These are phyloP conservation scores for Scutellaria minor DNA, from an alignment of 257 asterid species.

Conservation along the genomic window DNA sequence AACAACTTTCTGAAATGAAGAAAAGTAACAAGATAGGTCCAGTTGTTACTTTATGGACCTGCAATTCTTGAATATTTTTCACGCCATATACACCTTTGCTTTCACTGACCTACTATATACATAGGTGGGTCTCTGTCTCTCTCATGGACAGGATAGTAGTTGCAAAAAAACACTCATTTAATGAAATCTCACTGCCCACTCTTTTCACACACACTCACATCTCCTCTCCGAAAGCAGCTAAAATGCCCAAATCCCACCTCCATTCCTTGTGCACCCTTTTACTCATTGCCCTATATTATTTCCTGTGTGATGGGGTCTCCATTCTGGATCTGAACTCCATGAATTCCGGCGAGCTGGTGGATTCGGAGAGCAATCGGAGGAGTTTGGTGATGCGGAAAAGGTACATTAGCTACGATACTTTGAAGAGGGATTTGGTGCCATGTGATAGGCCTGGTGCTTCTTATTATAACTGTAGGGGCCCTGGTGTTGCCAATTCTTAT, in stretches of 20 bases:
- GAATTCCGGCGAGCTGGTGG: conserved; percentile 46
- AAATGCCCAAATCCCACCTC: conserved; percentile 48
- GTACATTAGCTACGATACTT: conserved; percentile 72
- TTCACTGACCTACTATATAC: not conserved
- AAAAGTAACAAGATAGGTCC: conserved; percentile 9
- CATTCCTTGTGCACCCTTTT: conserved; percentile 35
- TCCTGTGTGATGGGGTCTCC: conserved; percentile 47
- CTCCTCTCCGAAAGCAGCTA: conserved; percentile 17
- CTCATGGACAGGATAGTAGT: conserved; percentile 39
- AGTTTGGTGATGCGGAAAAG: conserved; percentile 56
- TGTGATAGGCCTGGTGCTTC: conserved; percentile 87
- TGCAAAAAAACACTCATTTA: conserved; percentile 31
- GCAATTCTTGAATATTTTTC: not conserved
- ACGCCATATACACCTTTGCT: conserved; percentile 1
- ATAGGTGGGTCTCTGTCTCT: conserved; percentile 50
- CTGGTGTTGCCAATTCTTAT: conserved; percentile 67
- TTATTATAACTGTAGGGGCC: conserved; percentile 61
- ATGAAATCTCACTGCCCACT: conserved; percentile 37
- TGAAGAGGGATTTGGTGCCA: conserved; percentile 79
- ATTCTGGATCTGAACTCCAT: conserved; percentile 45
- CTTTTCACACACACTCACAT: conserved; percentile 28
- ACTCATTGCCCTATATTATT: conserved; percentile 33
- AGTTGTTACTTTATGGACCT: not conserved
- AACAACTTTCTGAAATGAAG: conserved; percentile 4
- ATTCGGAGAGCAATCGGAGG: conserved; percentile 65